A percentile compares a stretch with the other conserved stretches of the same genome.
Conservation (phyloP, 202 grass and related monocot species). For the Panicum virgatum region DNA sequence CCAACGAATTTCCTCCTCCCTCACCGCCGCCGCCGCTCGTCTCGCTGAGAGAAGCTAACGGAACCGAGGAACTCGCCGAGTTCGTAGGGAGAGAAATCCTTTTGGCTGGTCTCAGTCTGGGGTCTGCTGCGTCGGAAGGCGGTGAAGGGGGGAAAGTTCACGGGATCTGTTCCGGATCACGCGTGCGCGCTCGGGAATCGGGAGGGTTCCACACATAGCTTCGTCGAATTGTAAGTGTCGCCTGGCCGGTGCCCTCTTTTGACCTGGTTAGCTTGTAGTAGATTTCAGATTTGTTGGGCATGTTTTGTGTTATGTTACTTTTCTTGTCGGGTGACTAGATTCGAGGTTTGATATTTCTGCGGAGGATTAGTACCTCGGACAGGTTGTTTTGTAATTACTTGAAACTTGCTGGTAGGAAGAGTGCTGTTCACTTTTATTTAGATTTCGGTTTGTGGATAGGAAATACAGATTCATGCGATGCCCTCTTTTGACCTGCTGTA, state of each 20-base stretch:
- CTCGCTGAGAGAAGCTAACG: not conserved
- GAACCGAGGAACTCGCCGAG: not conserved
- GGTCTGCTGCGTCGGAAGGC: conserved; percentile 21
- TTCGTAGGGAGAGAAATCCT: not conserved
- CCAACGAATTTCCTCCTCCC: conserved; percentile 10
- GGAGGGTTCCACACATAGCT: conserved; percentile 21
- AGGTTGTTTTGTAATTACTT: not conserved
- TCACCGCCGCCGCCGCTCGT: conserved; percentile 37
- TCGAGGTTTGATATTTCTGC: not conserved
- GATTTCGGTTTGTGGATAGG: not conserved
- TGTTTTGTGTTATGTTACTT: not conserved
- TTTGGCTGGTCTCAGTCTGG: not conserved
- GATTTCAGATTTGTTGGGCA: not conserved
- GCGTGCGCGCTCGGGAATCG: conserved; percentile 55
- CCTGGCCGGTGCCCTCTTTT: not conserved
- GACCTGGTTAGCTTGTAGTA: not conserved
- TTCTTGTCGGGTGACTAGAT: not conserved
- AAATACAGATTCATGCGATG: not conserved
- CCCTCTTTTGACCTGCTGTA: not conserved
- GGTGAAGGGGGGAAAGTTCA: conserved; percentile 19
- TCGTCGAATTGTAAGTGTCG: conserved; percentile 45
- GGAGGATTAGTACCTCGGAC: not conserved
- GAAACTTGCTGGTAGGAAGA: not conserved
- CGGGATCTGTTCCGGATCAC: conserved; percentile 42
- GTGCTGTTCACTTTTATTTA: not conserved